Percentiles rank a stretch among this genome's conserved stretches.
Conservation (phyloP, 1,139 yeast genomes). For the Hemisphaericaspora subhashii region DNA sequence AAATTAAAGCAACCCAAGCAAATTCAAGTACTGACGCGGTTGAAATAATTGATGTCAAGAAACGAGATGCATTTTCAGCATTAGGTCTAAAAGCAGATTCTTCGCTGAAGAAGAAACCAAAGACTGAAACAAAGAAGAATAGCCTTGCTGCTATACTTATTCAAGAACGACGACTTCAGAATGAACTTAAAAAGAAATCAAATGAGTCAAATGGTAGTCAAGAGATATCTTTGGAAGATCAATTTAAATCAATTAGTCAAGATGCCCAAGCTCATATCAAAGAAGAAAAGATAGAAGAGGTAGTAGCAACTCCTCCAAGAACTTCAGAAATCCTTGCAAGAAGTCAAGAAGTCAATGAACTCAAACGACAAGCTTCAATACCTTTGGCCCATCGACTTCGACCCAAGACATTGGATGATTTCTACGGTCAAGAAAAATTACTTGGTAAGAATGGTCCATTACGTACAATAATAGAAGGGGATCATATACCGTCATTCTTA, state of each 20-base stretch:
- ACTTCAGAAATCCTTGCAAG: constrained; percentile 14
- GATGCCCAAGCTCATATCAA: constrained; percentile 1
- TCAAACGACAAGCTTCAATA: constrained; percentile 49
- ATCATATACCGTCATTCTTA: constrained; percentile 76
- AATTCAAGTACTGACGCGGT: constrained; percentile 7
- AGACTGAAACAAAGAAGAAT: constrained; percentile 22
- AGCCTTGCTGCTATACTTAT: constrained; percentile 32
- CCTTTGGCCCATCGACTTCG: constrained; percentile 88
- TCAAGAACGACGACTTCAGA: constrained; percentile 32
- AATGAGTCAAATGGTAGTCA: constrained; percentile 11
- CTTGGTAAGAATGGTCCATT: constrained; percentile 75
- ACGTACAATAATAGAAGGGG: constrained; percentile 62
- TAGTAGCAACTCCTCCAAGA: constrained; percentile 5
- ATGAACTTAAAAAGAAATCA: constrained; percentile 10
- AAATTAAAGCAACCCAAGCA: constrained; percentile 7
- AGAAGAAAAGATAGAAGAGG: not conserved
- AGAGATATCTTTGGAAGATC: constrained; percentile 8
- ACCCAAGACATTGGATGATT: constrained; percentile 73
- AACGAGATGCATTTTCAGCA: constrained; percentile 26
- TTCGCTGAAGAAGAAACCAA: constrained; percentile 19
- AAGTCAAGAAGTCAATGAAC: constrained; percentile 20
- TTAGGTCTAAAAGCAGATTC: constrained; percentile 33
- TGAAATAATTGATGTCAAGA: constrained; percentile 7
- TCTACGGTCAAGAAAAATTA: constrained; percentile 82
- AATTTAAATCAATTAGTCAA: constrained; percentile 8